A percentile compares a stretch with the other conserved stretches of the same genome.
Evolutionary conservation across 768 basidiomycete genomes (phyloP).

Genomic region (Clitopilus passeckerianus): DNA sequence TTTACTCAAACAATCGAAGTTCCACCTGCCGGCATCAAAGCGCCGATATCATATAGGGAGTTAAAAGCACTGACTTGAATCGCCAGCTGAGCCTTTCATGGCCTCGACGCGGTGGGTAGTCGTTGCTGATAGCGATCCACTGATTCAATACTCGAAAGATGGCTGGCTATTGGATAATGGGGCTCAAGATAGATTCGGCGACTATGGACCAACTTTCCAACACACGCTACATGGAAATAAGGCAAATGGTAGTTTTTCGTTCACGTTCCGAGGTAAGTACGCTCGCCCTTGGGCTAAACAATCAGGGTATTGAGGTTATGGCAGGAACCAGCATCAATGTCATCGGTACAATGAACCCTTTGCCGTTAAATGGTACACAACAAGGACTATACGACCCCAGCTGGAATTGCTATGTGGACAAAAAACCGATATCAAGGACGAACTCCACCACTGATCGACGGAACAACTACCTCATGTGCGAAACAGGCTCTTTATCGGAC

Average conservation of each 20-base stretch:
- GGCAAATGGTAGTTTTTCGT: neutral
- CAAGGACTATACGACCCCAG: no score
- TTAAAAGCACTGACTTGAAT: no score
- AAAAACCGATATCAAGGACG: neutral
- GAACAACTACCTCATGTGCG: neutral
- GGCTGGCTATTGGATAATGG: neutral
- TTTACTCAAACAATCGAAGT: neutral
- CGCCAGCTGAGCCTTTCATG: no score
- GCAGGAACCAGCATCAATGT: no score
- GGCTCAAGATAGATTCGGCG: neutral
- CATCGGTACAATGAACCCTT: no score
- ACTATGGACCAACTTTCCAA: neutral
- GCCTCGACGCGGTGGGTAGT: no score
- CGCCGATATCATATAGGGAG: no score
- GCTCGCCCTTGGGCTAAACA: neutral
- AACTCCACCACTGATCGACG: neutral
- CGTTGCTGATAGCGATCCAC: no score
- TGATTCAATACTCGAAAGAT: neutral
- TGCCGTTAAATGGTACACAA: no score
- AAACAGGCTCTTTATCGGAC: neutral
- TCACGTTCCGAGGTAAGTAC: neutral
- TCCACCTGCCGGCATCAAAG: no score
- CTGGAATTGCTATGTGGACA: neutral
- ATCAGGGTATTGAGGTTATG: no score
- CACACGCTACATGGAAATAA: constrained; percentile 2